Conservation (phyloP, 352 stramenopile species). For the Thalassiosira hispida region DNA sequence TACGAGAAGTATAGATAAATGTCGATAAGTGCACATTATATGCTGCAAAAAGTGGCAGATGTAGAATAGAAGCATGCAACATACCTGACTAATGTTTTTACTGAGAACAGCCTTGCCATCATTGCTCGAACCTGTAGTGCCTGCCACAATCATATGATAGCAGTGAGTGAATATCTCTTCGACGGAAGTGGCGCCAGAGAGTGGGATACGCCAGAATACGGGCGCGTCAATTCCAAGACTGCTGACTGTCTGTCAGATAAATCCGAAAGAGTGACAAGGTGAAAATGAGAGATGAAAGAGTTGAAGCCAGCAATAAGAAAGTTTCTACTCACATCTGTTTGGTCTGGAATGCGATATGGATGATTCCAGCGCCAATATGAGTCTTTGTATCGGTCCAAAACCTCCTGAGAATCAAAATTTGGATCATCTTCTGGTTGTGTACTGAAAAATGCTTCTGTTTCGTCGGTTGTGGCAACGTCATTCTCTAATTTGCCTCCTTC, state of each 20-base stretch:
- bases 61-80: no score
- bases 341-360: conserved; percentile 23
- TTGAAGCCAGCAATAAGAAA: neutral
- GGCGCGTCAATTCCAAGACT: conserved; percentile 29
- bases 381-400: conserved; percentile 30
- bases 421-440: neutral
- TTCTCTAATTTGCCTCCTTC: conserved; percentile 5
- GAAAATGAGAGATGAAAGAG: conserved; percentile 10
- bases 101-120: conserved; percentile 34
- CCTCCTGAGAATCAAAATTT: conserved; percentile 11
- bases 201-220: conserved; percentile 38
- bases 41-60: no score
- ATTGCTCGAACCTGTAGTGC: conserved; percentile 19
- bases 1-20: neutral
- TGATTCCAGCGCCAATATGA: conserved; percentile 37
- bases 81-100: conserved; percentile 37
- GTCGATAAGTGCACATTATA: neutral
- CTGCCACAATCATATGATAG: conserved; percentile 43
- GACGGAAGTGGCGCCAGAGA: conserved; percentile 26
- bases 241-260: neutral
- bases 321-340: conserved; percentile 12
- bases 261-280: no score
- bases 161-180: conserved; percentile 48
- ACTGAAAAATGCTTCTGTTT: neutral
- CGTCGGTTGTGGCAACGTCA: neutral